Conservation (phyloP, 352 stramenopile species). For the Chrysophaeum taylorii region DNA sequence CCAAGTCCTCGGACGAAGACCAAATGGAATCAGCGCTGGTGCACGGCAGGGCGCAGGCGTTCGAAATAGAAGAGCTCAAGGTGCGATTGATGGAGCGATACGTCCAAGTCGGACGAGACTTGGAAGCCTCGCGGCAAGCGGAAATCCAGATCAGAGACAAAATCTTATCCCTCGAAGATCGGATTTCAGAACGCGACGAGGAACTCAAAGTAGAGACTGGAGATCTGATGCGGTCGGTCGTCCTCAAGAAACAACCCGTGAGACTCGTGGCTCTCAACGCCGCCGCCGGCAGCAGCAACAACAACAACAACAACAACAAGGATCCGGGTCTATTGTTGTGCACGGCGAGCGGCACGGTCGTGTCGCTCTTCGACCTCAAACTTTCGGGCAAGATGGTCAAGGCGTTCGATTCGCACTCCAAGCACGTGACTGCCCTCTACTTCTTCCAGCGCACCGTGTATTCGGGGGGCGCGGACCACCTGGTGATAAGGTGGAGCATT, state of each 20-base stretch:
- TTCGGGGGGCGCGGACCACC: constrained; percentile 38
- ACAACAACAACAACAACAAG: too few species aligned
- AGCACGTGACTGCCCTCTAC: constrained; percentile 41
- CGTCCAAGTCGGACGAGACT: constrained; percentile 26
- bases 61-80: constrained; percentile 47
- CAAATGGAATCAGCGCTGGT: constrained; percentile 40
- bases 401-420: too few species aligned
- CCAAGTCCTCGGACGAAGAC: constrained; percentile 40
- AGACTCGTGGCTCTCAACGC: constrained; percentile 41
- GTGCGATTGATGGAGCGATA: constrained; percentile 34
- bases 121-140: constrained; percentile 10
- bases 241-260: constrained; percentile 36
- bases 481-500: constrained; percentile 38
- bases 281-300: constrained; percentile 38
- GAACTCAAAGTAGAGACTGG: constrained; percentile 41
- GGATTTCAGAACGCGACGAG: constrained; percentile 32
- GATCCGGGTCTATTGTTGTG: too few species aligned
- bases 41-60: constrained; percentile 42
- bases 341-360: too few species aligned
- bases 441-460: constrained; percentile 41
- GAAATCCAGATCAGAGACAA: constrained; percentile 31
- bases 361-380: too few species aligned
- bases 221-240: constrained; percentile 39
- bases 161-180: constrained; percentile 22
- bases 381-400: too few species aligned